Evolutionary conservation across 495 filamentous ascomycete species (phyloP), one percentile per base, ranked within the genome.

Genomic region (Podospora anserina): DNA sequence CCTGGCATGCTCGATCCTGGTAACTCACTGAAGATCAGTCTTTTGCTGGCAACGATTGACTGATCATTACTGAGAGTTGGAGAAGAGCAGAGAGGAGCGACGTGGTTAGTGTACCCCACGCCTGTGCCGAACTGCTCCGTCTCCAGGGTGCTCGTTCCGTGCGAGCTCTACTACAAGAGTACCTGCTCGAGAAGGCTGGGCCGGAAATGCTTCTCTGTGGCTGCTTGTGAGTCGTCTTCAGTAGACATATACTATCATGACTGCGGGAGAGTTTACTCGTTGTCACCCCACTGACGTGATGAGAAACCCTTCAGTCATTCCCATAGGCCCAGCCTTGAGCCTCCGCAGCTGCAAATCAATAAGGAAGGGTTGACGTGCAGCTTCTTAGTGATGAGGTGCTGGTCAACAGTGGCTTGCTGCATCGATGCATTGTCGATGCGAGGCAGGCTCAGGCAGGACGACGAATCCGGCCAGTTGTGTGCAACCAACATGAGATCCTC

Each of bases 361-460:
- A 19, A 20, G 55, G 19, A 58, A 26, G 55, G 5, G 55, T 26
- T 58, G 55, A 58, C 55, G 55, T 58, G 55, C 55, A 58, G 55
- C n/a, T 58, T 15, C 55, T 58, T 26, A 58, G 55, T 58, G 55
- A 58, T 58, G 55, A 58, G 55, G 55, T 58, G 55, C 55, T 58
- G 23, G 23, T 3, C 55, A 58, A 20, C 55, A 58, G 23, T 20
- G 23, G 55, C n/a, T 26, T 19, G 23, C 23, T 58, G 55, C 55
- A 58, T 58, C n/a, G n/a, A 26, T 58, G 23, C n/a, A 19, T 7
- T 58, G 23, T 58, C 55, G 55, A 58, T 58, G 55, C 55, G 55
- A 58, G 55, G 13, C 23, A 58, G n/a, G 55, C 9, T 18, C 9
- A 58, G 55, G 55, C 23, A 58, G n/a, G 55, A 58, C 55, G 55